Base-by-base conservation (phyloP, 805 yeast genomes). In the Zygoascus flipseniorum region DNA sequence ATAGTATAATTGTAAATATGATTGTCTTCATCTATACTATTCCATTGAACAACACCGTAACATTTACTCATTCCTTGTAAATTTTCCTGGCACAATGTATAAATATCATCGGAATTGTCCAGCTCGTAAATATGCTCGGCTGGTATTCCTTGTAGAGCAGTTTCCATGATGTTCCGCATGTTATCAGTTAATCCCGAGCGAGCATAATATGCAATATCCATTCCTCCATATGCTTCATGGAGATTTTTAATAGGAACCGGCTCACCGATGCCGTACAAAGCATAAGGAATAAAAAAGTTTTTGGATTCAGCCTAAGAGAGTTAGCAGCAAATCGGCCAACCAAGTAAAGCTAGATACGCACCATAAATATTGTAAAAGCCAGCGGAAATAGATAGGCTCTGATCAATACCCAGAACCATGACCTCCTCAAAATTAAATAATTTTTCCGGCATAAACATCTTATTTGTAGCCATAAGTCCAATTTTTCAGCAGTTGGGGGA, bases 1-100 rank as follows among this genome's bases (percentile, higher is more conserved):
- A 68, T 52, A 6, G 72, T 68, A 56, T 68, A 68, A 56, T 68
- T 68, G 60, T 66, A 68, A 20, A 60, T 32, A 2, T 59, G 44
- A n/a, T 48, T 52, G 5, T 52, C 58, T 4, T 45, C 32, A 49
- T 68, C 69, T 28, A 66, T 58, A 16, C 52, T 44, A 53, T 68
- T 62, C 71, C 71, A 68, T 39, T 66, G 65, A 8, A 68, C 57
- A 10, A 66, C 72, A 14, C 70, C 72, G 23, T 67, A 64, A 52
- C 72, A 68, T 18, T 58, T 57, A 31, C 67, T 60, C 14, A 63
- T 53, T 1, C 72, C 72, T n/a, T 63, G 57, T 31, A 68, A 54
- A 35, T 64, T 65, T 51, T 67, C 69, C 19, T 55, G 54, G 53
- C 72, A 68, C 14, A 60, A 47, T 4, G 54, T 51, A 31, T 57